These are phyloP conservation scores for Aspergillus viridinutans DNA, from an alignment of 2,329 filamentous ascomycete genomes.

Conservation along the genomic window DNA sequence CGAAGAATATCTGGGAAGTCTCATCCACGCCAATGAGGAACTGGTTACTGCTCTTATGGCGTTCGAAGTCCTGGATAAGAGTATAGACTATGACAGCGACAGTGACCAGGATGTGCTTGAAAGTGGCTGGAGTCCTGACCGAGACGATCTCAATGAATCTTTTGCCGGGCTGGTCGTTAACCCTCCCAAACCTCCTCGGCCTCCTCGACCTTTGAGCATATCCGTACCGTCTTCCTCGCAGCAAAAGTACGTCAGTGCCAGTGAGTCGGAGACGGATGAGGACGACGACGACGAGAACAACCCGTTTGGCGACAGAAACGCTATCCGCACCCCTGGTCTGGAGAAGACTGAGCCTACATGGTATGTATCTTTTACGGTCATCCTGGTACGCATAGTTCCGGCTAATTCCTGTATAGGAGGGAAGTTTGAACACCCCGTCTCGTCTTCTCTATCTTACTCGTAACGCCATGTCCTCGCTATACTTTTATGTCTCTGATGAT, in stretches of 20 bases:
- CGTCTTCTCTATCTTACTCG: background rate
- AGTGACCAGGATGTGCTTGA: conserved; percentile 54
- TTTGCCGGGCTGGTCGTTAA: conserved; percentile 35
- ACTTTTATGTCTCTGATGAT: background rate
- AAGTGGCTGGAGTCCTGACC: conserved; percentile 26
- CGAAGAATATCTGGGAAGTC: conserved; percentile 84
- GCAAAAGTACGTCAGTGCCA: conserved; percentile 49
- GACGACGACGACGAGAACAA: conserved; percentile 77
- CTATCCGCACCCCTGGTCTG: conserved; percentile 36
- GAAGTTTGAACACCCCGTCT: conserved; percentile 29
- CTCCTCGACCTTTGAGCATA: conserved; percentile 60
- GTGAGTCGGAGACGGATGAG: conserved; percentile 49
- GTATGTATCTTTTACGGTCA: conserved; percentile 20
- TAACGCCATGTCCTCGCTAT: background rate
- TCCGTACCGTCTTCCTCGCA: conserved; percentile 19
- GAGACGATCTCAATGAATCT: conserved; percentile 25
- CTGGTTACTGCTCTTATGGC: conserved; percentile 91
- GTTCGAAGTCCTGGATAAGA: conserved; percentile 82
- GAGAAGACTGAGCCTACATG: conserved; percentile 32
- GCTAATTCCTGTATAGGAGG: conserved; percentile 22
- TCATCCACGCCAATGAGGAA: conserved; percentile 92
- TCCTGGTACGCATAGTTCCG: background rate
- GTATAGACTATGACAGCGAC: conserved; percentile 58
- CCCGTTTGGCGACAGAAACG: conserved; percentile 81
- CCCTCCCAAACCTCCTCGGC: conserved; percentile 39